A percentile compares a stretch with the other conserved stretches of the same genome.
Evolutionary conservation across 108 stramenopile species (phyloP).

Genomic region (Skeletonema potamos): DNA sequence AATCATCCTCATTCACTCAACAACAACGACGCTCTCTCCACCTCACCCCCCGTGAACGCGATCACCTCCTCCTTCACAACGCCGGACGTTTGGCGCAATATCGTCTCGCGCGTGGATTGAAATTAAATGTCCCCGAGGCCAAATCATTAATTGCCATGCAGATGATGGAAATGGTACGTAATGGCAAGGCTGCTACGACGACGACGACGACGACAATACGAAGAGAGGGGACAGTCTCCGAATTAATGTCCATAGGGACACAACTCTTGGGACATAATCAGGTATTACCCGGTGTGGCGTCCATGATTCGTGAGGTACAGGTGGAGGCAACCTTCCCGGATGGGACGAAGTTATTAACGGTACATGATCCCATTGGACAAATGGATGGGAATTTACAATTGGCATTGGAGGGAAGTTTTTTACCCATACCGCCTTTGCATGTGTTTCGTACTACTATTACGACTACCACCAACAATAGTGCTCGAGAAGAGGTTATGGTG

Average conservation of each 20-base stretch:
- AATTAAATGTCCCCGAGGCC: constrained; percentile 88
- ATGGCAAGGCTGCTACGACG: constrained; percentile 54
- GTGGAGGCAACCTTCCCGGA: constrained; percentile 98
- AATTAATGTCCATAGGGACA: constrained; percentile 88
- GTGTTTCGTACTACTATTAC: constrained; percentile 53
- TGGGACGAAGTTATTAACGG: constrained; percentile 96
- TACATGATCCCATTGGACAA: constrained; percentile 83
- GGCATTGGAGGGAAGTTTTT: constrained; percentile 90
- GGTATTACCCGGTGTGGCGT: constrained; percentile 86
- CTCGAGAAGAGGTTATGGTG: no score
- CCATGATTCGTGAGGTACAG: constrained; percentile 89
- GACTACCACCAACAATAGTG: no score
- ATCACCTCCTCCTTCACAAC: constrained; percentile 84
- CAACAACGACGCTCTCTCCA: constrained; percentile 31
- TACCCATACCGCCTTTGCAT: constrained; percentile 76
- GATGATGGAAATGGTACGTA: constrained; percentile 93
- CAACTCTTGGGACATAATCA: constrained; percentile 83
- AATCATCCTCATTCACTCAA: no score
- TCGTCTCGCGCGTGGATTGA: constrained; percentile 89
- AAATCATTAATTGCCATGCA: constrained; percentile 90
- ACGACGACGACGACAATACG: neutral
- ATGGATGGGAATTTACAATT: constrained; percentile 82
- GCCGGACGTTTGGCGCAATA: constrained; percentile 93
- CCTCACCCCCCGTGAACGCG: constrained; percentile 84
- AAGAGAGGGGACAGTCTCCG: constrained; percentile 64